Evolutionary conservation across 2,329 filamentous ascomycete species (phyloP).

Genomic region (Fusarium ambrosium): DNA sequence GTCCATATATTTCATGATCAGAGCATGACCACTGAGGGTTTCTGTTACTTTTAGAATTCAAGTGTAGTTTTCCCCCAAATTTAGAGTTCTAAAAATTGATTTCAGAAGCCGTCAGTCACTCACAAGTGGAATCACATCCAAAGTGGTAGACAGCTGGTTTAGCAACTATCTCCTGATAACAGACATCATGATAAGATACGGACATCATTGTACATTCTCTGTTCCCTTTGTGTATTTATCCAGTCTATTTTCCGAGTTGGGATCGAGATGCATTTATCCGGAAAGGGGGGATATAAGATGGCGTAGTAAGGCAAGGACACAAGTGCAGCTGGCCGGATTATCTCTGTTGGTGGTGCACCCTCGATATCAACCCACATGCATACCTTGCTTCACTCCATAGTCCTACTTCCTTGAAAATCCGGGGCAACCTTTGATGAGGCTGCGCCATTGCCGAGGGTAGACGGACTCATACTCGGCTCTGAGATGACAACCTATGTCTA

Average conservation of each 20-base stretch:
- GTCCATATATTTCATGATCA: background rate
- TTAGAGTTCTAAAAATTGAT: background rate
- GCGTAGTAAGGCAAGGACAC: background rate
- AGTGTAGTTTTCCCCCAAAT: rapidly evolving
- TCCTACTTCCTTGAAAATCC: background rate
- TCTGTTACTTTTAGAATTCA: background rate
- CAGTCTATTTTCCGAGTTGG: background rate
- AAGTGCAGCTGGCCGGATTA: background rate
- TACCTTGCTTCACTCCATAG: background rate
- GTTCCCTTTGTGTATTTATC: background rate
- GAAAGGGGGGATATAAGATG: background rate
- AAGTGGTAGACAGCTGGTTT: no score
- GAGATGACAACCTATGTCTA: background rate
- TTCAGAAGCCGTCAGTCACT: background rate
- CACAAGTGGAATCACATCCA: background rate
- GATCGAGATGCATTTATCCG: background rate
- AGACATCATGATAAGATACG: background rate
- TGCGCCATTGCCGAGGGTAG: background rate
- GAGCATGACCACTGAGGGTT: background rate
- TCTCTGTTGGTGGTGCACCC: background rate
- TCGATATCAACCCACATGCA: background rate
- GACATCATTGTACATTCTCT: background rate
- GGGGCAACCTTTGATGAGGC: background rate
- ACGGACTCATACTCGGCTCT: background rate
- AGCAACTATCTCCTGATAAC: background rate